Evolutionary conservation across 2,329 filamentous ascomycete species (phyloP), one percentile per base, ranked within the genome.

Genomic region (Fusarium penzigii): DNA sequence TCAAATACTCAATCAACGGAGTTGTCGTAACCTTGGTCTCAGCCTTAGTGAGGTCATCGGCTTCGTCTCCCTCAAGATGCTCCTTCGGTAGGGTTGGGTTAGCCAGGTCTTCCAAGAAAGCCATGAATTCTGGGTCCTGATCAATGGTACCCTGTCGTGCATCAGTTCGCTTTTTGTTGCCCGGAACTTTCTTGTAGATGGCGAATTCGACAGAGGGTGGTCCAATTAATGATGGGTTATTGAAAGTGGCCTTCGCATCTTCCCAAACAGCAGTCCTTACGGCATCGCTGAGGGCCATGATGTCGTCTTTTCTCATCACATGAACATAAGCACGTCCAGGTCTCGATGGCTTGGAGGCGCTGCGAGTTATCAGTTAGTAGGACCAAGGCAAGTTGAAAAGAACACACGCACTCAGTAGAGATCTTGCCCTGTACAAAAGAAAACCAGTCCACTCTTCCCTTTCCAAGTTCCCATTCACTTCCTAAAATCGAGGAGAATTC

Each of bases 61-160:
- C 65, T 6, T 71, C 69, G 14, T 80, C 75, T 11, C 69, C 63
- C n/a, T 83, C 71, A 7, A 61, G 47, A n/a, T 59, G 60, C 29
- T 73, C 79, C 46, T 78, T 82, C 6, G 74, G 64, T 1, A 75
- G 73, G 9, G 72, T 71, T 2, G 83, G 83, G 61, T 95, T 91
- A 1, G 92, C 95, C 43, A 97, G 80, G 48, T 84, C 88, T 69
- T 95, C 89, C 8, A 99, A 80, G 69, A 97, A 99, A 25, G 87
- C 85, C 77, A 97, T 95, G 64, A 97, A 99, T 63, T 97, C 94
- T 0, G 90, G 86, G 66, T 99, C 94, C 68, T 96, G 92, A 65
- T 99, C 94, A 61, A 99, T 97, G 3, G 92, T 96, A 48, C 93
- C 94, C 69, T 96, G 90, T 13, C 92, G 86, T 48, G 86, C 85